phyloP scores from a whole-genome alignment of 1,284 basidiomycete genomes.

The Coniophora puteana region DNA sequence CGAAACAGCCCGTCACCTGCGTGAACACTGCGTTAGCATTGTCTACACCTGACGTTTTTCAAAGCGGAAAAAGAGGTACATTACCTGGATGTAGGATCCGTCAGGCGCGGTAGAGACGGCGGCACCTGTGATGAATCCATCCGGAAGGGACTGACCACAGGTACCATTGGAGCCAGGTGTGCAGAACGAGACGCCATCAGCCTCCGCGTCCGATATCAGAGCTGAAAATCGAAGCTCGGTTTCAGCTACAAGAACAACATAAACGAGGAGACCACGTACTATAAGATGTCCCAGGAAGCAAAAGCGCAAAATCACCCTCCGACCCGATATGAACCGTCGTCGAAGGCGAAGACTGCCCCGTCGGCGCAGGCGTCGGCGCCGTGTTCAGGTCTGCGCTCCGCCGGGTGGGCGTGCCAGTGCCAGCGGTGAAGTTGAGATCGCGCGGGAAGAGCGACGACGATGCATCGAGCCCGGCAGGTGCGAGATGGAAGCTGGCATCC shows the following conservation, averaged over 20 bases:
- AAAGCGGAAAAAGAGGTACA: slow-evolving; percentile 1
- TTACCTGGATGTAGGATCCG: slow-evolving; percentile 41
- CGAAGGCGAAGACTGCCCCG: slow-evolving; percentile 32
- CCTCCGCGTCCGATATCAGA: slow-evolving; percentile 41
- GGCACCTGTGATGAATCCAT: slow-evolving; percentile 41
- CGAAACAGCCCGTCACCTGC: slow-evolving; percentile 49
- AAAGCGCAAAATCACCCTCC: slow-evolving; percentile 34
- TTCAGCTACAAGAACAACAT: slow-evolving; percentile 5
- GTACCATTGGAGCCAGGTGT: slow-evolving; percentile 22
- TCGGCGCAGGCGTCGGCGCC: slow-evolving; percentile 43
- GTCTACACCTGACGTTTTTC: background rate
- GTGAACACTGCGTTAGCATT: background rate
- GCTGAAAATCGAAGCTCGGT: slow-evolving; percentile 23
- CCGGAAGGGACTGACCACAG: slow-evolving; percentile 30
- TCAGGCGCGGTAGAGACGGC: slow-evolving; percentile 33
- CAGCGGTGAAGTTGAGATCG: too few species aligned
- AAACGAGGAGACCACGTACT: slow-evolving; percentile 25
- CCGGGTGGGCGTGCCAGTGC: slow-evolving; percentile 12
- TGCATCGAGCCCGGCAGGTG: background rate
- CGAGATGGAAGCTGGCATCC: background rate
- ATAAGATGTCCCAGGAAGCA: slow-evolving; percentile 33
- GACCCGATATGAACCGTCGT: slow-evolving; percentile 39
- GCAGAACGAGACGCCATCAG: slow-evolving; percentile 37
- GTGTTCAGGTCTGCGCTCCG: slow-evolving; percentile 24
- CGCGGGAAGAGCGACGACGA: background rate